phyloP scores from a whole-genome alignment of 768 basidiomycete species.

The Russula ochroleuca region DNA sequence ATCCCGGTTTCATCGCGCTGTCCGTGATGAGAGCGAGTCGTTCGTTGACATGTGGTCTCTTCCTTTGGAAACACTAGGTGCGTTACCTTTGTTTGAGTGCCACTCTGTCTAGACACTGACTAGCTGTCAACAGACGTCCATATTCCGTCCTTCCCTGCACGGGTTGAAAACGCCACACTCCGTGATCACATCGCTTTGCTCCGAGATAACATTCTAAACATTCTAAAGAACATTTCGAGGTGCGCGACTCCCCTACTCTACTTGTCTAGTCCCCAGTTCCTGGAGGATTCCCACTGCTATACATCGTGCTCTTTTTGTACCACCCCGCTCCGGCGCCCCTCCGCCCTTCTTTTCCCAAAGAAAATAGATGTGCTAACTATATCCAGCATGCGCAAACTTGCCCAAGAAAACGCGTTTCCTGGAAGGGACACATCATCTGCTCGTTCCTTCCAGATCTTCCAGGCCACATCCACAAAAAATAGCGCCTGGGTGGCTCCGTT shows the following conservation, averaged over 20 bases:
- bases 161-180: conserved; percentile 10
- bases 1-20: conserved; percentile 16
- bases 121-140: conserved; percentile 17
- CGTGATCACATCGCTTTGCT: conserved; percentile 15
- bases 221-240: conserved; percentile 23
- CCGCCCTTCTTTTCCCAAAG: neutral
- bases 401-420: conserved; percentile 20
- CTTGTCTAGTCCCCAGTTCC: conserved; percentile 17
- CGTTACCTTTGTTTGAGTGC: neutral
- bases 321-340: neutral
- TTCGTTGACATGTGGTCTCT: conserved; percentile 20
- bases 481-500: conserved; percentile 26
- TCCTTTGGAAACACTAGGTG: conserved; percentile 24
- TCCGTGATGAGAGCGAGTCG: conserved; percentile 13
- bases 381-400: conserved; percentile 25
- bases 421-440: conserved; percentile 9
- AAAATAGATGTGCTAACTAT: conserved; percentile 13
- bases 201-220: conserved; percentile 20
- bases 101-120: neutral
- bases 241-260: conserved; percentile 12
- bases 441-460: conserved; percentile 24
- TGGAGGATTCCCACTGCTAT: neutral
- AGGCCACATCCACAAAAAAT: conserved; percentile 16
- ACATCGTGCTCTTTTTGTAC: neutral
- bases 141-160: conserved; percentile 18